Evolutionary conservation across 2,329 filamentous ascomycete genomes (phyloP), one percentile per base, ranked within the genome.

Genomic region (Calonectria multiphialidica): DNA sequence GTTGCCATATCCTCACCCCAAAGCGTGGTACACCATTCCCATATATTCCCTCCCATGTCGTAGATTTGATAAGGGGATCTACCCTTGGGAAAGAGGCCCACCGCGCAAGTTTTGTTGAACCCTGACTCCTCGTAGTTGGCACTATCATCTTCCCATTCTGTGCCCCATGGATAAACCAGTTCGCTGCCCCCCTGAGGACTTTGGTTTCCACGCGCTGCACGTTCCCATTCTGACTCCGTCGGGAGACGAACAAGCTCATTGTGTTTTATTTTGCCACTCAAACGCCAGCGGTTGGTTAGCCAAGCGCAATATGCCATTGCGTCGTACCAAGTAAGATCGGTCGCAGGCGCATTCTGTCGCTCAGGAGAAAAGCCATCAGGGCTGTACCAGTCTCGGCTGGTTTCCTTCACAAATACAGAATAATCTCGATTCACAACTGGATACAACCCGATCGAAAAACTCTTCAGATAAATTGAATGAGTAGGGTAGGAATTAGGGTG

Each of bases 21-120:
- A 16, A 64, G 28, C 25, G 61, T 64, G 5, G 61, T 64, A 13
- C 61, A 64, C 61, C 61, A 64, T n/a, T 64, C 61, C 61, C 61
- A 64, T 10, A 64, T 45, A 45, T 64, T 47, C 33, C 61, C 61
- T 45, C 25, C 44, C 61, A 64, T 64, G 13, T 64, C 61, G 15
- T 64, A 23, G 44, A 44, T 15, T n/a, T 45, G 16, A 8, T 64
- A 37, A 5, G 61, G 30, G 2, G 61, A 47, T 23, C 15, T 23
- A 13, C 61, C 61, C 44, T n/a, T 30, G 13, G 61, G 44, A 13
- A 64, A 64, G 15, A 64, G 42, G 4, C 61, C 44, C 2, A 64
- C 44, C 15, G 61, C 16, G 15, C 42, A 64, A 10, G 61, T 64
- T 5, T 18, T 10, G 44, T 64, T 64, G n/a, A 64, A 25, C 9